Percentiles rank a stretch among this genome's conserved stretches.
Conservation (phyloP, 768 basidiomycete species). For the Podaxis sp. region DNA sequence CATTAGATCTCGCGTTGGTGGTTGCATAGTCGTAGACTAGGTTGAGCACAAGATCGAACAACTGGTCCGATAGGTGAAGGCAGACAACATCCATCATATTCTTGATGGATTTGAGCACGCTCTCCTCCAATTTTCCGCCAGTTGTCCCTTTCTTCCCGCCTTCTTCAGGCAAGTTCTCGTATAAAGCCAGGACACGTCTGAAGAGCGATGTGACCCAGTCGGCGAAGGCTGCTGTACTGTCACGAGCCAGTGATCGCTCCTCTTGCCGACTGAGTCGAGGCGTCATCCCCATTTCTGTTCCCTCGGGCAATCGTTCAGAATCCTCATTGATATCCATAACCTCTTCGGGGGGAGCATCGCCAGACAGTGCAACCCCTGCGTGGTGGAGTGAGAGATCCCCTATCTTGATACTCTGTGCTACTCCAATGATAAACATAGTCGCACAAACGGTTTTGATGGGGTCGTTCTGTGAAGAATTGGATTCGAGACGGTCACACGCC, state of each 20-base stretch:
- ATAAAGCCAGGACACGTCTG: constrained; percentile 75
- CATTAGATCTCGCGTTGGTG: constrained; percentile 87
- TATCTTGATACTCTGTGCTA: constrained; percentile 74
- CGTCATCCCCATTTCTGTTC: constrained; percentile 40
- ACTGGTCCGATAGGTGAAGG: constrained; percentile 71
- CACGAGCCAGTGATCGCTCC: constrained; percentile 70
- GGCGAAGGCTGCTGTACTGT: constrained; percentile 78
- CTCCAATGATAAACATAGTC: constrained; percentile 74
- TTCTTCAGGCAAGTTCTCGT: constrained; percentile 94
- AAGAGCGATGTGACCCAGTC: constrained; percentile 84
- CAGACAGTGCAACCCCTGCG: constrained; percentile 53
- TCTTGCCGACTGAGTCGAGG: constrained; percentile 57
- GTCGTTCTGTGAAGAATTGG: constrained; percentile 57
- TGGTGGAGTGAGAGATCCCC: constrained; percentile 71
- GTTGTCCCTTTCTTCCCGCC: constrained; percentile 85
- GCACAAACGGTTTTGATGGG: constrained; percentile 79
- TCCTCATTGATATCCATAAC: constrained; percentile 53
- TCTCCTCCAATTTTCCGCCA: constrained; percentile 82
- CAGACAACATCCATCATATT: constrained; percentile 80
- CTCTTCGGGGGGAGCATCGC: constrained; percentile 53
- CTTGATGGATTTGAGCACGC: constrained; percentile 75
- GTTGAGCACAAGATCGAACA: constrained; percentile 85
- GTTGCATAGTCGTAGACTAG: constrained; percentile 85
- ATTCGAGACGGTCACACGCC: neutral
- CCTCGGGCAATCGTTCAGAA: constrained; percentile 49